Evolutionary conservation across 1,139 yeast genomes (phyloP), one percentile per base, ranked within the genome.

Genomic region (Candida albicans): DNA sequence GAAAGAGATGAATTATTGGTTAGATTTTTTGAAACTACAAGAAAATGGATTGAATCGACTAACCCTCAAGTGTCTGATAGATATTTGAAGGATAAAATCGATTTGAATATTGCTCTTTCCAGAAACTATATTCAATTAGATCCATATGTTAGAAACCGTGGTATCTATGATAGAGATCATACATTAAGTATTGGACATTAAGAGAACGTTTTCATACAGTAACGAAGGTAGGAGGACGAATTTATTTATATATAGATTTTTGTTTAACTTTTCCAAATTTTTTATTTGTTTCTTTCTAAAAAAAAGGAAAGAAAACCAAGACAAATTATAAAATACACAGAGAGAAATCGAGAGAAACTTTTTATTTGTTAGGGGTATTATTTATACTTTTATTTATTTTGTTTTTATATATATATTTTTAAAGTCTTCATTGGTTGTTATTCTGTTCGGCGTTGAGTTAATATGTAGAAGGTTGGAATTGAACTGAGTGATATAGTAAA

Each of bases 41-140:
- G 54, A 33, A 63, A 53, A 49, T 73, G 79, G 79, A 55, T 72
- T 35, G 75, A 70, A 45, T 56, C 72, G 25, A 68, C 73, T n/a
- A 65, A 65, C 45, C 69, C 75, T 1, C 67, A 59, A 30, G 67
- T 65, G 12, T 67, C 73, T 54, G 70, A 67, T 26, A 53, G 53
- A 46, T 73, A 70, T 55, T 67, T 70, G 55, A 64, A 63, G 47
- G 75, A 70, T 47, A 71, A 69, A 52, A 61, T 71, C 13, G 62
- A 64, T 35, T 52, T 70, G 41, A 53, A 56, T 36, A 50, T 51
- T 36, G 57, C 57, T 40, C 52, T 73, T 47, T 63, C 72, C 15
- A 54, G 61, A 31, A 69, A 66, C 45, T 70, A 68, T 50, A 57
- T 70, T 39, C 54, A 57, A 30, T 53, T 72, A 28, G 79, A 73